Conservation (phyloP, 345 rosid species). For the Murraya paniculata region DNA sequence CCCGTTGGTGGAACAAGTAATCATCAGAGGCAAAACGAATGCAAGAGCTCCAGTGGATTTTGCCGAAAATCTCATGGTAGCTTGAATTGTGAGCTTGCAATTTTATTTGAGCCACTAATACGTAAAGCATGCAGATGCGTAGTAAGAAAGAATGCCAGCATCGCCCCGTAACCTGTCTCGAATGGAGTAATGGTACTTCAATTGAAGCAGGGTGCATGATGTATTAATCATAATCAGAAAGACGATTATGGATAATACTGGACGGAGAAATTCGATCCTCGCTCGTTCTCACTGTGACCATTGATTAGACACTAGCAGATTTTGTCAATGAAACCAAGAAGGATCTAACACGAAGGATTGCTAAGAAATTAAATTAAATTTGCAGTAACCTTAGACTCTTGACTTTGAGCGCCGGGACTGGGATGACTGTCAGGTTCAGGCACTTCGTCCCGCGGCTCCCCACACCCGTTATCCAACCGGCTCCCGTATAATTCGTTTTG, state of each 20-base stretch:
- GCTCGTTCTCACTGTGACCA: background rate
- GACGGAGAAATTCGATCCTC: background rate
- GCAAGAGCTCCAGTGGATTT: too few relatives aligned
- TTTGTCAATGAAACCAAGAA: too few relatives aligned
- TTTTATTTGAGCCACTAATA: background rate
- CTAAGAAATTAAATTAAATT: too few relatives aligned
- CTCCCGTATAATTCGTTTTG: too few relatives aligned
- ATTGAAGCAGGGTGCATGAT: background rate
- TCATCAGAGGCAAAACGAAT: too few relatives aligned
- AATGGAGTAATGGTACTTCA: conserved; percentile 11
- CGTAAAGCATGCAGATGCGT: background rate
- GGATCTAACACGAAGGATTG: too few relatives aligned
- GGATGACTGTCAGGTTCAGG: too few relatives aligned
- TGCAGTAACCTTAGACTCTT: too few relatives aligned
- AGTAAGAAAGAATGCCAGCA: conserved; percentile 1
- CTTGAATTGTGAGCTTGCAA: background rate
- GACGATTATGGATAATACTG: background rate
- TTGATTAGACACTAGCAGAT: background rate
- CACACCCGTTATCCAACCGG: too few relatives aligned
- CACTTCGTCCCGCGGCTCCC: too few relatives aligned
- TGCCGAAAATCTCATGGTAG: background rate
- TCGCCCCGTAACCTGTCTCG: background rate
- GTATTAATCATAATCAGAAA: background rate
- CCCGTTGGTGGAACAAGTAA: background rate
- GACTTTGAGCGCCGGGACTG: too few relatives aligned